Evolutionary conservation across 2,329 filamentous ascomycete species (phyloP), one percentile per base, ranked within the genome.

Genomic region (Fusarium sublunatum): DNA sequence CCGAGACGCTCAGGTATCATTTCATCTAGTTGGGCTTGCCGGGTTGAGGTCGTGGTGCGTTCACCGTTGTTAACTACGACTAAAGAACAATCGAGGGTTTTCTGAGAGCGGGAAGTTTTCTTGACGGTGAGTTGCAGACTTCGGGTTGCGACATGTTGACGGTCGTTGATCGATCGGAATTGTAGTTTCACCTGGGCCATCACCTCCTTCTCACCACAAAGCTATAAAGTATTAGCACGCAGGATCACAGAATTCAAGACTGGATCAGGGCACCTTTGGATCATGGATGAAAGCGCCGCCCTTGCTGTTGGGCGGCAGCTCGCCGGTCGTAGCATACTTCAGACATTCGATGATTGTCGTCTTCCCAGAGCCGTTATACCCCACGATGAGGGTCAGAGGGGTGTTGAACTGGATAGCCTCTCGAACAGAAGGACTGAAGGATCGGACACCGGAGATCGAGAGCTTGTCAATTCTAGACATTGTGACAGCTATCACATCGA

Each of bases 271-370:
- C 75, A 91, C 85, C 79, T 95, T 95, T n/a, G 95, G 95, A 71
- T 99, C 95, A 75, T 99, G 94, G 63, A 99, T 92, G 75, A 98
- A 99, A 45, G 94, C 93, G 29, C 93, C 93, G 26, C 91, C 90
- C 68, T 89, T 91, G 80, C 89, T 93, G 81, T 97, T 97, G 29
- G 95, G 92, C 2, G 95, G 95, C 43, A 96, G 85, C 72, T 96
- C 91, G 53, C 95, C 96, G 7, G 93, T 97, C 15, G 96, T 97
- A 48, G 92, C 93, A 87, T 97, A 99, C 75, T 97, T 97, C 72
- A 99, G 90, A 75, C 93, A 96, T 77, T 99, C 95, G 77, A 99
- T 99, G 73, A 99, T 97, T 55, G 95, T 98, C 9, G 95, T 99
- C 81, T 99, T 99, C 61, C 95, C 95, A 1, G 94, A 98, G 52